Evolutionary conservation across 2,329 filamentous ascomycete genomes (phyloP).

Genomic region (Daldinia eschscholtzii): DNA sequence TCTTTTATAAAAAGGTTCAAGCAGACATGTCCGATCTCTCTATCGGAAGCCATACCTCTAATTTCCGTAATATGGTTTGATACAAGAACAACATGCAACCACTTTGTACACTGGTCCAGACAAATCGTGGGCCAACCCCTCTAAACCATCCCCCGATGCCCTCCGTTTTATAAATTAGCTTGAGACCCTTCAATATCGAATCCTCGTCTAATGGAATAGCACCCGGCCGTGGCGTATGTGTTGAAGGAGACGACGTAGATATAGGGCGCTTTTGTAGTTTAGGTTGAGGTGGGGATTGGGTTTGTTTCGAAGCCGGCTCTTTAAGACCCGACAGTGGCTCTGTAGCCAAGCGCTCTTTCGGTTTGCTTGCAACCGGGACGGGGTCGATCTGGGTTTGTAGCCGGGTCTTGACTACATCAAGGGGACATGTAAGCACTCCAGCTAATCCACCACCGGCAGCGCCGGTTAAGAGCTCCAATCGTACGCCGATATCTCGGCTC

Average conservation of each 20-base stretch:
- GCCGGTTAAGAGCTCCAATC: conserved; percentile 88
- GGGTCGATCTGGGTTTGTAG: conserved; percentile 88
- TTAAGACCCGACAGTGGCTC: conserved; percentile 47
- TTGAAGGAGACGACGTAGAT: conserved; percentile 90
- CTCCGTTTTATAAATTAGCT: conserved; percentile 90
- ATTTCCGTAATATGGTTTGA: conserved; percentile 83
- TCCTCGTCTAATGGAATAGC: conserved; percentile 87
- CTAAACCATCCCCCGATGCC: conserved; percentile 92
- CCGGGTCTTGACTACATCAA: conserved; percentile 97
- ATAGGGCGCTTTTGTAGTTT: conserved; percentile 77
- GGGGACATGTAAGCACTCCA: conserved; percentile 92
- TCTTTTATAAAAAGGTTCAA: conserved; percentile 32
- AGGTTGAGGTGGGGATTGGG: conserved; percentile 49
- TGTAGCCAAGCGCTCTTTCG: conserved; percentile 44
- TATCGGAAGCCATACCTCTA: conserved; percentile 67
- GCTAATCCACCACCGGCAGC: conserved; percentile 92
- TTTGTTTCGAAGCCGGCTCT: conserved; percentile 45
- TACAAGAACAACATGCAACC: conserved; percentile 97
- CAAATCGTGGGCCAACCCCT: conserved; percentile 89
- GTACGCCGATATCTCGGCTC: conserved; percentile 85
- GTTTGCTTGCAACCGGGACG: conserved; percentile 46
- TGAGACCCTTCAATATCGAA: conserved; percentile 85
- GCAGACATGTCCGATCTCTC: conserved; percentile 50
- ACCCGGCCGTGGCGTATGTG: conserved; percentile 82
- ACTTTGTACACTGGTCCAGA: conserved; percentile 98